Evolutionary conservation across 176 grass and related monocot genomes (phyloP), one percentile per base, ranked within the genome.

Genomic region (Zea luxurians): DNA sequence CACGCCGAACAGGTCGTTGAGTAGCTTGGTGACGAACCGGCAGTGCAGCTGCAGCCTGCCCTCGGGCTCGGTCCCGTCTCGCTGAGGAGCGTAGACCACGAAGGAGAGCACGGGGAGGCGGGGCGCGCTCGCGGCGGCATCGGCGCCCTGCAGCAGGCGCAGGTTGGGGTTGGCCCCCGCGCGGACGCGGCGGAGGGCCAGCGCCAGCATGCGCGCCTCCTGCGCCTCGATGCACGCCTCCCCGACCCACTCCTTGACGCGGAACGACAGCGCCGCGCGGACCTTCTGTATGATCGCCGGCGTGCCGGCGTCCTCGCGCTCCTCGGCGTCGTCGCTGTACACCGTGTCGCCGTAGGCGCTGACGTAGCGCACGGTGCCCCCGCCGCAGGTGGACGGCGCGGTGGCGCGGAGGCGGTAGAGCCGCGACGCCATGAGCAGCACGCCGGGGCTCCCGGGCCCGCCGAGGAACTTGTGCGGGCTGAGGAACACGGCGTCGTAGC

Each of bases 1-100:
- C 69, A 97, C 90, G 35, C 90, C 93, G 64, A 97, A 93, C 48
- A 97, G 85, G 70, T 97, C 93, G 77, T 86, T 93, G 8, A 97
- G 86, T 46, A 97, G 77, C 88, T 87, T 93, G 3, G 93, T 66
- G 8, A 89, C 88, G 59, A 93, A 97, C 48, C 93, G 83, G 64
- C 93, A 83, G 48, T 97, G 93, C 45, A 97, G 83, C 40, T 89
- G 93, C 80, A 44, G 86, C 69, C n/a, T 75, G 6, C 16, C 38
- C 44, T 45, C 17, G 43, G 13, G 20, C 21, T 37, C 71, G 9
- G 66, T 27, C 48, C 5, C 75, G 2, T 13, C 48, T 41, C n/a
- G n/a, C 6, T 13, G 17, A 8, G 81, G 68, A 64, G 69, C n/a
- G 20, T 88, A 74, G 17, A 93, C 74, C 8, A 93, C 65, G 66